Conservation (phyloP, 352 stramenopile species). For the Pythium phragmiticola region DNA sequence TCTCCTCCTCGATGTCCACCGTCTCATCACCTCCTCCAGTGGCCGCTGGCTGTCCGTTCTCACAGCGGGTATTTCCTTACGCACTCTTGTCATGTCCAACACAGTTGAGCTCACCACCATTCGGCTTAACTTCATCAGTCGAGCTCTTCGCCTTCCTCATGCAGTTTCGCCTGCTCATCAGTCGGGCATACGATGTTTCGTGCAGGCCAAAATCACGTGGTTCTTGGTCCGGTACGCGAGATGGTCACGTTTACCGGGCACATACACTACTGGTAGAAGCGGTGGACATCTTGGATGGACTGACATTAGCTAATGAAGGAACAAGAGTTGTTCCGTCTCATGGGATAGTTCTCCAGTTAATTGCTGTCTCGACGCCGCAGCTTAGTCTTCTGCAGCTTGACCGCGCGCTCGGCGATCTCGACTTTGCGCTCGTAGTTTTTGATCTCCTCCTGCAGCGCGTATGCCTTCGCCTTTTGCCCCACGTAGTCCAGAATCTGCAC, state of each 20-base stretch:
- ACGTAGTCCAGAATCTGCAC: conserved; percentile 90
- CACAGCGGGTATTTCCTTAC: too few relatives aligned
- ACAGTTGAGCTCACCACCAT: neutral
- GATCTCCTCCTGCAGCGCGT: conserved; percentile 82
- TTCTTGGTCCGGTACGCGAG: conserved; percentile 47
- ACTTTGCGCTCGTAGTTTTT: conserved; percentile 93
- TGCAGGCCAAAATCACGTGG: conserved; percentile 34
- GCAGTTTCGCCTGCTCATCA: too few relatives aligned
- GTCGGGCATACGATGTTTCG: conserved; percentile 36
- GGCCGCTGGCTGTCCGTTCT: too few relatives aligned
- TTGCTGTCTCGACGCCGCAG: conserved; percentile 27
- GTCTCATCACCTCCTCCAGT: too few relatives aligned
- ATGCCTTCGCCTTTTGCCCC: conserved; percentile 87
- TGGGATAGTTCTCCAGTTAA: neutral
- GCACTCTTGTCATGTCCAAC: neutral
- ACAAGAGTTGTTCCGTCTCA: neutral
- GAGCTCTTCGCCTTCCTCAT: neutral
- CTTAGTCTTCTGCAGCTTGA: conserved; percentile 42
- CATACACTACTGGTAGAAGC: conserved; percentile 17
- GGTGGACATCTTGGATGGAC: too few relatives aligned
- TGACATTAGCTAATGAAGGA: too few relatives aligned
- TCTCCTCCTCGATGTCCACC: too few relatives aligned
- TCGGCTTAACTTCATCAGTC: conserved; percentile 7
- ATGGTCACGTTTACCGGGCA: conserved; percentile 37
- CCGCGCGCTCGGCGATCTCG: conserved; percentile 88